A percentile compares a stretch with the other conserved stretches of the same genome.
Evolutionary conservation across 805 yeast genomes (phyloP).

Genomic region (Metschnikowia colocasiae): DNA sequence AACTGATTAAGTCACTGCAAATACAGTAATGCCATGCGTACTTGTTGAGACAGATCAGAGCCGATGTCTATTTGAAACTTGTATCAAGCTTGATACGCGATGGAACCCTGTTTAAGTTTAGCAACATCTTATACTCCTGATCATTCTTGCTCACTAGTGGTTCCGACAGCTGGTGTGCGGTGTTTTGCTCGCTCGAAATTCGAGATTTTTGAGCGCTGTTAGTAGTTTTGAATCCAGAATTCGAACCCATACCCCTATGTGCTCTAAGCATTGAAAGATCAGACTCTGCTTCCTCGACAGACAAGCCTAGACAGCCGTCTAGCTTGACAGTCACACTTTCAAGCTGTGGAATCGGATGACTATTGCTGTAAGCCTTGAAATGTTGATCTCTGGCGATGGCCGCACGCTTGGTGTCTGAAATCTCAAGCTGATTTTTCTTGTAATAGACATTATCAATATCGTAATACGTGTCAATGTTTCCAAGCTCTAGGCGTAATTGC

Average conservation of each 20-base stretch:
- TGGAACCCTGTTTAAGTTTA: slow-evolving; percentile 8
- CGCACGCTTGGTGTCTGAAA: slow-evolving; percentile 26
- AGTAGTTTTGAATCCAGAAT: neutral
- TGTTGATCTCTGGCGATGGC: slow-evolving; percentile 5
- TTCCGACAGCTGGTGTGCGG: neutral
- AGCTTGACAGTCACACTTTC: slow-evolving; percentile 12
- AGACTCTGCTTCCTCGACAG: slow-evolving; percentile 12
- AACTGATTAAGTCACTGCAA: neutral
- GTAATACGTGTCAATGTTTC: slow-evolving; percentile 21
- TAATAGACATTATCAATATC: slow-evolving; percentile 22
- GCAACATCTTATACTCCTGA: slow-evolving; percentile 9
- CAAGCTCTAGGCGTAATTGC: slow-evolving; percentile 8
- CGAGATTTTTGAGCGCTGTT: neutral
- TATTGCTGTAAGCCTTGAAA: slow-evolving; percentile 9
- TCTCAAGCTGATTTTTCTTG: slow-evolving; percentile 30
- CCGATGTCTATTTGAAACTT: neutral
- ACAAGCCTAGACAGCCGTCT: slow-evolving; percentile 15
- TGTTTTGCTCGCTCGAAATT: neutral
- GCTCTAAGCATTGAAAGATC: slow-evolving; percentile 13
- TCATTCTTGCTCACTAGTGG: neutral
- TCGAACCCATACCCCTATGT: neutral
- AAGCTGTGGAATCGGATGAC: slow-evolving; percentile 16
- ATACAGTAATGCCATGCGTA: neutral
- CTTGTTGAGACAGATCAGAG: neutral
- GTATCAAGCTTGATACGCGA: slow-evolving; percentile 6